Percentiles rank a stretch among this genome's conserved stretches.
phyloP scores from a whole-genome alignment of 2,329 filamentous ascomycete species.

The Penicillium occitanis region DNA sequence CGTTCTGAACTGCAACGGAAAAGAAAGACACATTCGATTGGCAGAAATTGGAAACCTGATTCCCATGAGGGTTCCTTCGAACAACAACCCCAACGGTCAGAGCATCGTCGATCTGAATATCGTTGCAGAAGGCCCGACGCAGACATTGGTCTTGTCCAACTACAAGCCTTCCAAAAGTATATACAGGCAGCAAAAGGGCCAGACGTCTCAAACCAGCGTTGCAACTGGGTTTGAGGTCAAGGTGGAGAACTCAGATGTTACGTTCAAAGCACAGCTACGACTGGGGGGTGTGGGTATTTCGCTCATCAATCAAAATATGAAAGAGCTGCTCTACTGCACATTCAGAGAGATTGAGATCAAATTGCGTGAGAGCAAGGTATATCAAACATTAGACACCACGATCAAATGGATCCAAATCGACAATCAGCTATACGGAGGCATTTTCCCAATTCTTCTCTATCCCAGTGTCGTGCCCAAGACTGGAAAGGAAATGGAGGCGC shows the following conservation, averaged over 20 bases:
- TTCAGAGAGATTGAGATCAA: constrained; percentile 87
- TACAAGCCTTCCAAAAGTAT: constrained; percentile 91
- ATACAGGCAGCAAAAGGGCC: constrained; percentile 66
- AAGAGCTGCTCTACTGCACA: constrained; percentile 89
- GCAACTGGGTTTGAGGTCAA: constrained; percentile 88
- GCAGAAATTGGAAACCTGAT: constrained; percentile 95
- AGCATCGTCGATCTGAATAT: constrained; percentile 98
- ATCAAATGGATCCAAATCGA: constrained; percentile 99
- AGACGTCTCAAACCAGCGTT: constrained; percentile 58
- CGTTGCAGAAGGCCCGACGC: constrained; percentile 89
- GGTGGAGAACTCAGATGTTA: constrained; percentile 81
- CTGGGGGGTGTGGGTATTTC: constrained; percentile 91
- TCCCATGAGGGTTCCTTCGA: constrained; percentile 81
- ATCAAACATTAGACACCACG: constrained; percentile 84
- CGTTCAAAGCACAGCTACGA: constrained; percentile 83
- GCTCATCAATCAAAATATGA: constrained; percentile 86
- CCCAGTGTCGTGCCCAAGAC: constrained; percentile 97
- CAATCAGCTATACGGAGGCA: constrained; percentile 95
- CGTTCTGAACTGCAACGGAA: constrained; percentile 73
- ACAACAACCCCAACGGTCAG: constrained; percentile 61
- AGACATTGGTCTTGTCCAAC: constrained; percentile 90
- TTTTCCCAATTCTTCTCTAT: constrained; percentile 96
- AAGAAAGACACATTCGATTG: constrained; percentile 87
- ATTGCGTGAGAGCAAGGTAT: constrained; percentile 88
- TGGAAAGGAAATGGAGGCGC: constrained; percentile 91